Conservation (phyloP, 345 rosid genomes). For the Murraya koenigii region DNA sequence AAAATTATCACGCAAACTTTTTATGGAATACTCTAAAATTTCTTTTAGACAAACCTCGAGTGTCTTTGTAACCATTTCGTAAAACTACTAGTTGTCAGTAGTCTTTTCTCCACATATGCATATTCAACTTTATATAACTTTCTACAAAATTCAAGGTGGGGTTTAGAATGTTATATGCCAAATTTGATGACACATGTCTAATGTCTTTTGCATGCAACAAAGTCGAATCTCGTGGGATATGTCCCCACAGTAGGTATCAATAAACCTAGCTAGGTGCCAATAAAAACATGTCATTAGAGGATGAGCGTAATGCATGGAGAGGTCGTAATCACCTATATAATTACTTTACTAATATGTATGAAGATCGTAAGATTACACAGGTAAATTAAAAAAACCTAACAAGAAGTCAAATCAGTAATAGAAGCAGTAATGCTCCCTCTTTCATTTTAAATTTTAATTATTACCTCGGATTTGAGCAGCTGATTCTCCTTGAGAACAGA, state of each 20-base stretch:
- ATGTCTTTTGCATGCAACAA: not conserved
- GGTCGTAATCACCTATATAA: too few relatives aligned
- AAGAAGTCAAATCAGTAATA: not conserved
- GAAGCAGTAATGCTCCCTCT: not conserved
- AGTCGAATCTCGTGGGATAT: conserved; percentile 24
- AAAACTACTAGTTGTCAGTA: too few relatives aligned
- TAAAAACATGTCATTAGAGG: not conserved
- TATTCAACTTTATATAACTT: conserved; percentile 9
- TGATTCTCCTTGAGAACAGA: conserved; percentile 54
- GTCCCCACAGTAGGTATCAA: conserved; percentile 15
- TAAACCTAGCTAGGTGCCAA: not conserved
- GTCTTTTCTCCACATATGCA: not conserved
- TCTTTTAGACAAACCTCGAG: too few relatives aligned
- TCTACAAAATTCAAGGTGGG: conserved; percentile 15
- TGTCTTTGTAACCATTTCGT: too few relatives aligned
- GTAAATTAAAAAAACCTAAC: not conserved
- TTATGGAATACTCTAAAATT: too few relatives aligned
- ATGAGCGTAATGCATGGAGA: too few relatives aligned
- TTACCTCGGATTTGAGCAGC: conserved; percentile 80
- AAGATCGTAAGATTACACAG: not conserved
- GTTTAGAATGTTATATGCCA: conserved; percentile 36
- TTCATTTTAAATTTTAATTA: not conserved
- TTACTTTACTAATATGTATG: not conserved
- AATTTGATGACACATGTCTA: not conserved
- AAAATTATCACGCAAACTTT: too few relatives aligned